Percentiles rank a stretch among this genome's conserved stretches.
These are phyloP conservation scores for Delphinella strobiligena DNA, from an alignment of 2,329 filamentous ascomycete genomes.

Conservation along the genomic window DNA sequence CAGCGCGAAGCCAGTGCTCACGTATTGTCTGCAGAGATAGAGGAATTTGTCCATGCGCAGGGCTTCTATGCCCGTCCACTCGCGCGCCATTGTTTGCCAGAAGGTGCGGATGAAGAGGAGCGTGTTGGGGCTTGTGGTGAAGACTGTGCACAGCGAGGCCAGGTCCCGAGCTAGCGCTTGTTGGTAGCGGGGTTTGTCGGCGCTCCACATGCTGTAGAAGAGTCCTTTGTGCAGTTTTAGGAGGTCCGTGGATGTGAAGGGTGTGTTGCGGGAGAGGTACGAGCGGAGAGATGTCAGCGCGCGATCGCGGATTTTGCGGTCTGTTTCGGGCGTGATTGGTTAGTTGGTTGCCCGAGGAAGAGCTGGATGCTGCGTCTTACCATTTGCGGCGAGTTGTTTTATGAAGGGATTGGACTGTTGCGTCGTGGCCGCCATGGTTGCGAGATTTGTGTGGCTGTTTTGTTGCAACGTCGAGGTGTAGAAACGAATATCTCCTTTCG, in stretches of 20 bases:
- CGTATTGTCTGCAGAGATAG: slow-evolving; percentile 65
- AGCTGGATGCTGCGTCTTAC: slow-evolving; percentile 62
- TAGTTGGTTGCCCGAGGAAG: slow-evolving; percentile 31
- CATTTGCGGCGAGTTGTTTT: slow-evolving; percentile 72
- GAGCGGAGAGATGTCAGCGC: slow-evolving; percentile 63
- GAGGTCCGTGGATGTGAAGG: slow-evolving; percentile 57
- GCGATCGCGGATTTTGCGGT: slow-evolving; percentile 14
- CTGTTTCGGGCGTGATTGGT: not conserved
- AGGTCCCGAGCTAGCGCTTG: slow-evolving; percentile 72
- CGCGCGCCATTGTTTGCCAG: slow-evolving; percentile 39
- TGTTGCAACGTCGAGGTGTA: too few species aligned
- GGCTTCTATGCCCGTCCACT: slow-evolving; percentile 40
- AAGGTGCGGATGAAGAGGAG: slow-evolving; percentile 36
- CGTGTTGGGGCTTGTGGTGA: slow-evolving; percentile 33
- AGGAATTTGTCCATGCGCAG: slow-evolving; percentile 79
- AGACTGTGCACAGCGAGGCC: slow-evolving; percentile 52
- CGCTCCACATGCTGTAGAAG: slow-evolving; percentile 85
- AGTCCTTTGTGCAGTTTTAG: slow-evolving; percentile 91
- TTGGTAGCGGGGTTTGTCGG: slow-evolving; percentile 77
- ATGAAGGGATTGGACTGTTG: slow-evolving; percentile 55
- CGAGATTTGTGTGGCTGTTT: not conserved
- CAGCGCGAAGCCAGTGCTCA: slow-evolving; percentile 55
- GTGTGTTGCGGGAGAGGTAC: slow-evolving; percentile 55
- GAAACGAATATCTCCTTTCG: too few species aligned
- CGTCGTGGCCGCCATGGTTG: slow-evolving; percentile 7